Base-by-base conservation (phyloP, 805 yeast species). In the Kazachstania taianensis region DNA sequence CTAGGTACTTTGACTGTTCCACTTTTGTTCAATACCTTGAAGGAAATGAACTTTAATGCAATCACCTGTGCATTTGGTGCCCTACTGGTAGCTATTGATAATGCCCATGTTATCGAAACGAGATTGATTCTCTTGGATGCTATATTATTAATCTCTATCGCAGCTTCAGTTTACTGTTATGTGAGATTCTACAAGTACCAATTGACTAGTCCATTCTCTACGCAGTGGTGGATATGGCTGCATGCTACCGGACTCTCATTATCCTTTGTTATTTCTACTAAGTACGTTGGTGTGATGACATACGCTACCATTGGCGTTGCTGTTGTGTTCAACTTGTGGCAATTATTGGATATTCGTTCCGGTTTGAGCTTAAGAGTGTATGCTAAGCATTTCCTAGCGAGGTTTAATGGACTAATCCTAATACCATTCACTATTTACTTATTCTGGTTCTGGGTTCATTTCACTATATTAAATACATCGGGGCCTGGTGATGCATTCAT, bases 401-500 rank as follows among this genome's bases (percentile, higher is more conserved):
- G 98, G 52, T 66, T 78, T 17, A 67, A 75, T 46, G 67, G 78
- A 2, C 70, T 92, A 46, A 72, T 92, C 37, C 68, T 84, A 9
- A 58, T 86, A 13, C 99, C 99, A 20, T 81, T 85, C 55, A 45
- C 74, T 22, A 71, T 92, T 45, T 92, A 85, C 57, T 66, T 86
- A 43, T 77, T 74, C 49, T 86, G 96, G 94, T 92, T 89, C 63
- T 85, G 78, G 64, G 68, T 87, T 36, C 99, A 92, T 62, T 92
- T 92, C 62, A 71, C 75, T 20, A 72, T 92, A 18, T 71, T 92
- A 51, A 70, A 63, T 48, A 78, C 73, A 46, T 87, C 97, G 2
- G 99, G 99, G 20, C 92, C 96, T 5, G 99, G 99, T 42, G 96
- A 92, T 56, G 69, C 70, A 3, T 86, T 89, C 57, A 92, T 92